These are phyloP conservation scores for Endotrypanum monterogeii DNA, from an alignment of 208 protist genomes.

Conservation along the genomic window DNA sequence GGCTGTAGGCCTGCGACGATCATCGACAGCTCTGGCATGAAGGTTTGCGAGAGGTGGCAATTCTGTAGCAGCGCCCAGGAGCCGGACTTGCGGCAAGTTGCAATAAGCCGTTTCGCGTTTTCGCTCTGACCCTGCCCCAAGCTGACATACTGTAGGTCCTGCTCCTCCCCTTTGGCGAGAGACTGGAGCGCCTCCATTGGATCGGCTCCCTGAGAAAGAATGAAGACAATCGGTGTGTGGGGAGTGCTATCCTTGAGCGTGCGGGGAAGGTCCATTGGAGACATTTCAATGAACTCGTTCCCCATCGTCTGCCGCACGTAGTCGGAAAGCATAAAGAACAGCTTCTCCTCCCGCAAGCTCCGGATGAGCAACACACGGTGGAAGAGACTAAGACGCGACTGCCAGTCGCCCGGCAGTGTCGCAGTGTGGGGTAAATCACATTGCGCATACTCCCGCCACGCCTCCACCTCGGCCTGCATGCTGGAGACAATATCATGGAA, in stretches of 20 bases:
- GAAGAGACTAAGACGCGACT: conserved; percentile 73
- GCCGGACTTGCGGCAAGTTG: conserved; percentile 85
- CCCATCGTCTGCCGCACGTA: conserved; percentile 93
- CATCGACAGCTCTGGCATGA: conserved; percentile 96
- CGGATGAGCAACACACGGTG: conserved; percentile 94
- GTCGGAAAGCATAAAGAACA: conserved; percentile 89
- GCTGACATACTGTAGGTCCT: conserved; percentile 91
- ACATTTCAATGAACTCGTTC: conserved; percentile 92
- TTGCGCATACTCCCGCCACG: conserved; percentile 71
- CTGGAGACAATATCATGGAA: conserved; percentile 65
- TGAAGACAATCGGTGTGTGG: conserved; percentile 96
- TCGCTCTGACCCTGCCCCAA: conserved; percentile 97
- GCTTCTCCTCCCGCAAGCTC: conserved; percentile 94
- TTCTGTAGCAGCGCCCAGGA: conserved; percentile 98
- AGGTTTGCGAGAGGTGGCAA: conserved; percentile 96
- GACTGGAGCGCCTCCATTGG: conserved; percentile 93
- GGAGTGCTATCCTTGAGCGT: conserved; percentile 87
- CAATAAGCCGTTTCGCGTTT: conserved; percentile 95
- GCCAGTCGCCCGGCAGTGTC: conserved; percentile 61
- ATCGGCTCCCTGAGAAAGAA: conserved; percentile 97
- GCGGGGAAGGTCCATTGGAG: conserved; percentile 91
- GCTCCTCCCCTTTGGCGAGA: conserved; percentile 86
- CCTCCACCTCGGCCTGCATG: conserved; percentile 41
- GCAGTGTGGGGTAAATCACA: conserved; percentile 64
- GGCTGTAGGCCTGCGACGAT: conserved; percentile 87